These are phyloP conservation scores for Hemisphaericaspora subhashii DNA, from an alignment of 1,139 yeast genomes.

Conservation along the genomic window DNA sequence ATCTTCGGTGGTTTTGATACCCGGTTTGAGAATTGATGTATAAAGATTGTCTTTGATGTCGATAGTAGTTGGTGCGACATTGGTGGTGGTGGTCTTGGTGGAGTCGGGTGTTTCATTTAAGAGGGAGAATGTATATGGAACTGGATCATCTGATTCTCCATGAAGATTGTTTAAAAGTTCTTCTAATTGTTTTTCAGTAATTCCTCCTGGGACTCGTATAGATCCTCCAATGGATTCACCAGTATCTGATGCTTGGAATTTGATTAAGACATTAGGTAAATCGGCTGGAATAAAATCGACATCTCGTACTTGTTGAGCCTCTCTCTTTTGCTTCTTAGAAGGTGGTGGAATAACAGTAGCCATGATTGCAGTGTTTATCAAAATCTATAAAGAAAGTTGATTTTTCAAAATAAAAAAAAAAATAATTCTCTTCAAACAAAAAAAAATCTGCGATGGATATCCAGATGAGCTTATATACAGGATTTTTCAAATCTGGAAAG, in stretches of 20 bases:
- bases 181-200: slow-evolving; percentile 84
- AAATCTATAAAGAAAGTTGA: not conserved
- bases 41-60: slow-evolving; percentile 81
- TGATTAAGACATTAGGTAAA: slow-evolving; percentile 82
- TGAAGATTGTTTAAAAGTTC: slow-evolving; percentile 75
- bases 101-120: too few relatives aligned
- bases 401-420: not conserved
- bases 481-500: slow-evolving; percentile 1
- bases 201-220: slow-evolving; percentile 87
- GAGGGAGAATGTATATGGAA: slow-evolving; percentile 85
- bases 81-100: too few relatives aligned
- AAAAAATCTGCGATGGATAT: not conserved
- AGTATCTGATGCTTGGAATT: slow-evolving; percentile 93
- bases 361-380: slow-evolving; percentile 43
- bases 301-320: slow-evolving; percentile 79
- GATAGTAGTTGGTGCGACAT: slow-evolving; percentile 42
- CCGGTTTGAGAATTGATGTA: slow-evolving; percentile 79
- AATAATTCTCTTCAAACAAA: too few relatives aligned
- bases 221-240: slow-evolving; percentile 87
- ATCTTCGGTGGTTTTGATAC: slow-evolving; percentile 88
- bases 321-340: slow-evolving; percentile 82
- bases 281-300: slow-evolving; percentile 74
- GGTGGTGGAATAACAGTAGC: slow-evolving; percentile 95
- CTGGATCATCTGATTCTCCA: slow-evolving; percentile 73
- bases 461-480: slow-evolving; percentile 2